Base-by-base conservation (phyloP, 192 early-diverging fungal species). In the Fimicolochytrium jonesii region DNA sequence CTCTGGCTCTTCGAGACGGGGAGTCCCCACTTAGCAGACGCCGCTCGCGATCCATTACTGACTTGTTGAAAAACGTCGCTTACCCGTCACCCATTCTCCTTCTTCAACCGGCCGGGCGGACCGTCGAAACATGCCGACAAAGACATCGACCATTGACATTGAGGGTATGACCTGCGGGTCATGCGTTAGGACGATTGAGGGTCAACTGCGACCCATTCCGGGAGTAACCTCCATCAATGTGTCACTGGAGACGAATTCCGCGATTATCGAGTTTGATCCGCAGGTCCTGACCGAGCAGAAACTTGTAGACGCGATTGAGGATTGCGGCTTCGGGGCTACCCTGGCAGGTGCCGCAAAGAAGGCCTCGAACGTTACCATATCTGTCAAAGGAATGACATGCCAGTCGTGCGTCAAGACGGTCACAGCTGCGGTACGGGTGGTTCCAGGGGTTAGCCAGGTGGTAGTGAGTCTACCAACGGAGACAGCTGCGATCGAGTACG, bases 161-260 rank as follows among this genome's bases (percentile, higher is more conserved):
- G 13, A 63, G 23, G 74, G 74, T 31, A 76, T 76, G 74, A 72
- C 69, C 13, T 76, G 74, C 53, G 43, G 37, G 25, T 67, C 69
- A 5, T 75, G 68, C 61, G 73, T 75, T 6, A 46, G 39, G 4
- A 48, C 73, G 11, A 61, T 67, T 42, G 42, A 47, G 25, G 26
- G 11, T n/a, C 45, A 46, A 28, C 41, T 66, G n/a, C 46, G 48
- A 10, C 17, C 48, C 2, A 22, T 57, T 18, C 47, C 59, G 20
- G 55, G 48, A 13, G 50, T 67, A 7, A 15, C 23, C 5, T 29
- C 34, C 18, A 33, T 28, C 33, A 49, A 3, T 2, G 60, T 72
- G 29, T 6, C 7, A 6, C 39, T 72, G 22, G 42, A 44, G 7
- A 32, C 15, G 18, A 29, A 45, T 23, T 10, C 2, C 41, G 39